Evolutionary conservation across 164 flowering plant genomes (phyloP).

Genomic region (Chimonanthus salicifolius): DNA sequence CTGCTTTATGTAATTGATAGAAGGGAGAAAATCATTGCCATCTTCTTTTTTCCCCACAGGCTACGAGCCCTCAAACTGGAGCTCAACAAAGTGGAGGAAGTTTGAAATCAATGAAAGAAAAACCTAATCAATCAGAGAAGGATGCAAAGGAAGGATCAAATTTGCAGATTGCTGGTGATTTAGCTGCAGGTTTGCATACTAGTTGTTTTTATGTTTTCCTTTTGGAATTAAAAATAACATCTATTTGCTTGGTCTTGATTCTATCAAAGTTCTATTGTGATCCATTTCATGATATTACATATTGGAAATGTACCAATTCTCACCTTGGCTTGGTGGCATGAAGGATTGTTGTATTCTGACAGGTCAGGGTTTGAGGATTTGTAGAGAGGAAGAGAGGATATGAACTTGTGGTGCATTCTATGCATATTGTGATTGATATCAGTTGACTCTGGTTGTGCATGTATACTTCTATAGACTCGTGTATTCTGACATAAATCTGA

Average conservation of each 20-base stretch:
- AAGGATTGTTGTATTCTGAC: no score
- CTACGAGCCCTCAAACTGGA: constrained; percentile 91
- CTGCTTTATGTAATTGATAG: neutral
- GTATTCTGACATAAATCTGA: no score
- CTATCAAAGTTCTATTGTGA: neutral
- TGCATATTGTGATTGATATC: neutral
- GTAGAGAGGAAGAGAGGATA: no score
- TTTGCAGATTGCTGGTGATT: constrained; percentile 69
- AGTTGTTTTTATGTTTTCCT: neutral
- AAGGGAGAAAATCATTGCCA: neutral
- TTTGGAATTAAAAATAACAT: neutral
- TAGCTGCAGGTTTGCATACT: constrained; percentile 1
- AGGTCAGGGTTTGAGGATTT: no score
- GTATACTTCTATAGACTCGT: no score
- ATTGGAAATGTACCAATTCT: neutral
- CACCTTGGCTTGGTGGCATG: no score
- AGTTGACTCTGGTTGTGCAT: neutral
- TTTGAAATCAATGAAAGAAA: constrained; percentile 89
- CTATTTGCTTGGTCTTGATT: neutral
- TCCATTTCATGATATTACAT: neutral
- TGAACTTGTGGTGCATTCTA: neutral
- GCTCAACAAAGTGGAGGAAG: constrained; percentile 65
- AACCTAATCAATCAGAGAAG: constrained; percentile 60
- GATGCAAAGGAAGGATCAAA: constrained; percentile 70
- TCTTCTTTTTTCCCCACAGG: constrained; percentile 30